phyloP scores from a whole-genome alignment of 2,329 filamentous ascomycete genomes.

The Metarhizium sp. region DNA sequence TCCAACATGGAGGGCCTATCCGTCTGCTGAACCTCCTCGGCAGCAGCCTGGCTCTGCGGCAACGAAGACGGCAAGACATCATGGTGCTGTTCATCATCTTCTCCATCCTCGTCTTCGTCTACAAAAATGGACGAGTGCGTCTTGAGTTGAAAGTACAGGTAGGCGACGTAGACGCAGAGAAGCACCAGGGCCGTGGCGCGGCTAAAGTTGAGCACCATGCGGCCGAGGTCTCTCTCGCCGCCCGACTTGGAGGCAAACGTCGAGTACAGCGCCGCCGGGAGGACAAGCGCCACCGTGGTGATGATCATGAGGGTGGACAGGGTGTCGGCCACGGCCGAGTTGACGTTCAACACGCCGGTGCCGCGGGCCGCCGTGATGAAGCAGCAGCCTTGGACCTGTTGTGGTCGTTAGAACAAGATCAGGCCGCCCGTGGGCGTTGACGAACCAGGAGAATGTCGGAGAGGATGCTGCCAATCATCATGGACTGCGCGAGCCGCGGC shows the following conservation, averaged over 20 bases:
- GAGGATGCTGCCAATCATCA: conserved; percentile 11
- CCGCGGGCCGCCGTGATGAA: conserved; percentile 9
- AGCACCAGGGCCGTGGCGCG: conserved; percentile 9
- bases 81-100: neutral
- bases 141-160: conserved; percentile 10
- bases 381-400: conserved; percentile 9
- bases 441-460: conserved; percentile 10
- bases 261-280: conserved; percentile 9
- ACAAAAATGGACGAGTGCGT: conserved; percentile 9
- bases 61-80: neutral
- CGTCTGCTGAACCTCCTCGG: neutral
- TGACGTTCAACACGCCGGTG: conserved; percentile 9
- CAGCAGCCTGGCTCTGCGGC: neutral
- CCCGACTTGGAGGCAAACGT: neutral
- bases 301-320: conserved; percentile 11
- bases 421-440: neutral
- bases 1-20: conserved; percentile 6
- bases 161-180: conserved; percentile 7
- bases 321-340: conserved; percentile 9
- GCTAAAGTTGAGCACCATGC: conserved; percentile 9
- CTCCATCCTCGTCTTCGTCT: conserved; percentile 2
- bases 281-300: conserved; percentile 9
- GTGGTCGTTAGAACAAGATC: neutral
- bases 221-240: conserved; percentile 1
- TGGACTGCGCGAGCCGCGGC: conserved; percentile 8